phyloP scores from a whole-genome alignment of 495 filamentous ascomycete species.

The Bathelium albidoporum region DNA sequence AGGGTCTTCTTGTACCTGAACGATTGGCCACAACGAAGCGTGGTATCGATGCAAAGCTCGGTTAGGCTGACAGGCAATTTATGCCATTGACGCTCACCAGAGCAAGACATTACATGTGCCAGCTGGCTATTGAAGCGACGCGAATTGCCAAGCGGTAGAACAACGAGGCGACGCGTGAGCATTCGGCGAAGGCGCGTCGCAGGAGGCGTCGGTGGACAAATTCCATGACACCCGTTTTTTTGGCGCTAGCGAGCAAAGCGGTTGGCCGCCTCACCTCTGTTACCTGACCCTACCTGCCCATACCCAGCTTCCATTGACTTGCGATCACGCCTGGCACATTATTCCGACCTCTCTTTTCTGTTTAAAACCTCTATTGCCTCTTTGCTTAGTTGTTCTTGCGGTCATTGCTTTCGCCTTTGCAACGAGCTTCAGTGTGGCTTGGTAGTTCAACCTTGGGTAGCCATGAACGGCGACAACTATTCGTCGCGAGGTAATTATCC shows the following conservation, averaged over 20 bases:
- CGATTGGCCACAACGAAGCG: constrained; percentile 81
- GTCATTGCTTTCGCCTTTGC: no score
- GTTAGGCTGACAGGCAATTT: constrained; percentile 68
- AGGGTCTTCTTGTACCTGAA: constrained; percentile 46
- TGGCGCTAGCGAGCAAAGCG: not conserved
- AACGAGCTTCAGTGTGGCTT: not conserved
- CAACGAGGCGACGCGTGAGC: not conserved
- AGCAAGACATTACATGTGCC: not conserved
- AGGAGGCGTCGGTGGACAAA: not conserved
- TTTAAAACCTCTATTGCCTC: not conserved
- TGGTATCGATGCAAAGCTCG: constrained; percentile 86
- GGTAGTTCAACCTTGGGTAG: constrained; percentile 17
- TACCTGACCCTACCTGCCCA: no score
- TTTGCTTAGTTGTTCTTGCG: not conserved
- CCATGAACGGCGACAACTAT: constrained; percentile 84
- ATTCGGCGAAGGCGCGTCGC: not conserved
- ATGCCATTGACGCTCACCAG: constrained; percentile 45
- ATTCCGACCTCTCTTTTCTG: not conserved
- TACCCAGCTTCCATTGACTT: no score
- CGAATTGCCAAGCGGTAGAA: no score
- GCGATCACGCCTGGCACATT: no score
- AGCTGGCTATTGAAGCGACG: not conserved
- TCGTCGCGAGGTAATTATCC: constrained; percentile 60
- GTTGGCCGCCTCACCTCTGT: not conserved
- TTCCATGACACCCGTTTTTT: not conserved